Conservation (phyloP, 345 rosid species). For the Odontarrhena argentea region DNA sequence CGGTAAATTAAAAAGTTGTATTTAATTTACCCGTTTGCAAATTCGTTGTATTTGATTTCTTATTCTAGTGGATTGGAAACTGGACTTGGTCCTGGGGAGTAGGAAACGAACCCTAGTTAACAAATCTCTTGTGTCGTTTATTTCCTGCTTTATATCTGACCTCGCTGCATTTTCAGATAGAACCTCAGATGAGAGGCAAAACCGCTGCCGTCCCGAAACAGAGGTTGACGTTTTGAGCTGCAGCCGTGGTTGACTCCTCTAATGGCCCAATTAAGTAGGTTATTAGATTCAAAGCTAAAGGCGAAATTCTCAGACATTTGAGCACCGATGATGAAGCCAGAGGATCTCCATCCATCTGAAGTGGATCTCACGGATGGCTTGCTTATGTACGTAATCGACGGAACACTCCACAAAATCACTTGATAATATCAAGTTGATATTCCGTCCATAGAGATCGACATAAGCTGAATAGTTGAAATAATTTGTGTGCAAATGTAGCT, state of each 20-base stretch:
- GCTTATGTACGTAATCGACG: slow-evolving; percentile 24
- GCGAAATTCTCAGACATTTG: slow-evolving; percentile 53
- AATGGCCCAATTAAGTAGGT: slow-evolving; percentile 48
- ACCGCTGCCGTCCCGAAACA: slow-evolving; percentile 47
- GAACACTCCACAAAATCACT: background rate
- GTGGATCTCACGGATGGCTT: slow-evolving; percentile 24
- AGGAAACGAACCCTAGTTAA: too few species aligned
- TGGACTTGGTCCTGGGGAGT: too few species aligned
- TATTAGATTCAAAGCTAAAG: slow-evolving; percentile 43
- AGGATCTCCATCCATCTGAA: slow-evolving; percentile 21
- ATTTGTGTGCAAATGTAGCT: too few species aligned
- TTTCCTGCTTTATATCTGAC: too few species aligned
- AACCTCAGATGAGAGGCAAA: slow-evolving; percentile 51
- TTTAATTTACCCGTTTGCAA: too few species aligned
- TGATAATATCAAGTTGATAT: slow-evolving; percentile 16
- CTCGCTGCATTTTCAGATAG: too few species aligned
- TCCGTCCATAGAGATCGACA: slow-evolving; percentile 3
- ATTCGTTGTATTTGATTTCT: too few species aligned
- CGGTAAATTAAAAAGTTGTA: too few species aligned
- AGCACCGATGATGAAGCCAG: slow-evolving; percentile 27
- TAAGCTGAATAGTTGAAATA: too few species aligned
- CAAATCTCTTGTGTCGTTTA: too few species aligned
- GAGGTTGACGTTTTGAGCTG: slow-evolving; percentile 48
- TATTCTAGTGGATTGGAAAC: too few species aligned
- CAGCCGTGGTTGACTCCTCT: slow-evolving; percentile 48